Percentiles rank a stretch among this genome's conserved stretches.
phyloP scores from a whole-genome alignment of 257 asterid genomes.

The Solanum ossicruentum region DNA sequence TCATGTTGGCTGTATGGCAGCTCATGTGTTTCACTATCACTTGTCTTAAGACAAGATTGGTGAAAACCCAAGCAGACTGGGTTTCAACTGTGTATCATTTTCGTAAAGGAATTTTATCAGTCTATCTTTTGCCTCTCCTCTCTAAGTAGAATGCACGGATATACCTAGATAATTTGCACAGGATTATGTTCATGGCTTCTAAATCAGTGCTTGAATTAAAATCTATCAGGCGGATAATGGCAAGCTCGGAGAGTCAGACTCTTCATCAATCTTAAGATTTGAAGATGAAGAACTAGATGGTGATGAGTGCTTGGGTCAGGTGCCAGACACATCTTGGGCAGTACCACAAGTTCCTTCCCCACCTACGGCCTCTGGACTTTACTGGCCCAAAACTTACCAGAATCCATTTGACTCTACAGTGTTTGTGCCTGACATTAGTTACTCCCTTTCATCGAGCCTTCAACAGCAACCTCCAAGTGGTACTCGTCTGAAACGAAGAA shows the following conservation, averaged over 20 bases:
- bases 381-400: constrained; percentile 41
- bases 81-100: background rate
- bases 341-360: constrained; percentile 80
- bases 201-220: background rate
- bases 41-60: background rate
- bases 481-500: constrained; percentile 29
- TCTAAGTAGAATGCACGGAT: background rate
- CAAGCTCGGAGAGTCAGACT: constrained; percentile 53
- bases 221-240: constrained; percentile 57
- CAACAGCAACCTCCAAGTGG: constrained; percentile 13
- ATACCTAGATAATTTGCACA: background rate
- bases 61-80: background rate
- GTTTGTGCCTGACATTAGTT: constrained; percentile 64
- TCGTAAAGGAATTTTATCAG: background rate
- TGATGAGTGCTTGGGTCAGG: constrained; percentile 52
- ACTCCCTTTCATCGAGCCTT: constrained; percentile 15
- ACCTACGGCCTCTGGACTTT: constrained; percentile 81
- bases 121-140: background rate
- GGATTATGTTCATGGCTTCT: background rate
- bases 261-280: constrained; percentile 30
- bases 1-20: background rate
- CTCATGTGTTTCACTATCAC: background rate
- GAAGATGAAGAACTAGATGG: constrained; percentile 51
- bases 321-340: constrained; percentile 51
- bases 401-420: constrained; percentile 15